Base-by-base conservation (phyloP, 768 basidiomycete species). In the Suillus clintonianus region DNA sequence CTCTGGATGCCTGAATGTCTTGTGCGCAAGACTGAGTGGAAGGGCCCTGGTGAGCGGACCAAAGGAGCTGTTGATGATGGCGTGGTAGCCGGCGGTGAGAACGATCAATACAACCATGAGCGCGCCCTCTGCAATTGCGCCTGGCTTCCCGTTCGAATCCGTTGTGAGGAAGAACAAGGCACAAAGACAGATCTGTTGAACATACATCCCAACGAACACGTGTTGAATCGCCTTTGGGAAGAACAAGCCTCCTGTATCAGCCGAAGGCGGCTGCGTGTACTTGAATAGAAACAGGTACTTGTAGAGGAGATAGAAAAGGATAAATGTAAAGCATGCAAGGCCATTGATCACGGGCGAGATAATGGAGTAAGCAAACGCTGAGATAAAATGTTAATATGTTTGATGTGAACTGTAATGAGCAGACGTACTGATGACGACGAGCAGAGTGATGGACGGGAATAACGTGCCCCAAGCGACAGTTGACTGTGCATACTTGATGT, bases 331-430 rank as follows among this genome's bases (percentile, higher is more conserved):
- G 67, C 86, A 86, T 3, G 92, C 89, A 53, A 99, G 86, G 9
- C 96, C 96, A 67, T 94, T 96, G 80, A 97, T 95, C 72, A 99
- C 83, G 0, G 97, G 96, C 7, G 94, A 89, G 68, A 98, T 96
- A 72, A 95, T 84, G 39, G 88, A 89, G 79, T 98, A 99, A 2
- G 85, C 89, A 32, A 93, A 74, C 10, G 89, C 88, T 89, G 62
- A 14, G 43, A 22, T 43, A 42, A 34, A 22, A 39, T 6, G 19
- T 24, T 61, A 61, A 30, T 24, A 22, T n/a, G 41, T 70, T 45
- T 62, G 43, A 62, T 30, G 48, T 4, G 36, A 30, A 36, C 32
- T 51, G 14, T 27, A 5, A 36, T 7, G 11, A 13, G 53, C 32
- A 27, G 24, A 81, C 89, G 70, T 63, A 92, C 90, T 84, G 76